These are phyloP conservation scores for Phyllosticta citribraziliensis DNA, from an alignment of 2,329 filamentous ascomycete genomes.

Conservation along the genomic window DNA sequence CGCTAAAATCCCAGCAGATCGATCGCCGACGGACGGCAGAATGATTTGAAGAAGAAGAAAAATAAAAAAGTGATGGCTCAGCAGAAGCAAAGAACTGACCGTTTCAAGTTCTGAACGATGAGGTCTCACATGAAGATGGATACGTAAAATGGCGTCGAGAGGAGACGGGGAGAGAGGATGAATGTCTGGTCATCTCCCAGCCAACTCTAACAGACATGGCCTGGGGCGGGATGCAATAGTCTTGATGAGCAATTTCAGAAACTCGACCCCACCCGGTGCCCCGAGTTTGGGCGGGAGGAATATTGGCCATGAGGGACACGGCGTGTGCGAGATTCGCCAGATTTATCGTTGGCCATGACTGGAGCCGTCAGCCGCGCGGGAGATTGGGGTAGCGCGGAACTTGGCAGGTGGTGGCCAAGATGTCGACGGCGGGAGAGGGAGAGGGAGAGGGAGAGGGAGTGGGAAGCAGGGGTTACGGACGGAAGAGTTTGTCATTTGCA, in stretches of 20 bases:
- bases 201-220: neutral
- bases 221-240: neutral
- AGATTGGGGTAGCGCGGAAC: neutral
- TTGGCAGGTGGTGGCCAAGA: neutral
- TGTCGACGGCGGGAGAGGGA: neutral
- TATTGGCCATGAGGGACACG: neutral
- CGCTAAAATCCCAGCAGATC: neutral
- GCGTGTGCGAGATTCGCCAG: neutral
- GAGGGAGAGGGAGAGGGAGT: too few species aligned
- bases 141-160: neutral
- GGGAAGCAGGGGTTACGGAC: neutral
- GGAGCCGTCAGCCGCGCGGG: neutral
- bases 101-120: neutral
- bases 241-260: neutral
- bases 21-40: neutral
- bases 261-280: neutral
- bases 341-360: neutral
- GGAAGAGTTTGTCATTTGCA: neutral
- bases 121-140: neutral
- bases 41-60: too few species aligned
- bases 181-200: neutral
- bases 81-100: neutral
- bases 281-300: neutral
- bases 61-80: neutral
- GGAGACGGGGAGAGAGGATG: neutral